Conservation (phyloP, 768 basidiomycete genomes). For the Phanerochaete sordida region DNA sequence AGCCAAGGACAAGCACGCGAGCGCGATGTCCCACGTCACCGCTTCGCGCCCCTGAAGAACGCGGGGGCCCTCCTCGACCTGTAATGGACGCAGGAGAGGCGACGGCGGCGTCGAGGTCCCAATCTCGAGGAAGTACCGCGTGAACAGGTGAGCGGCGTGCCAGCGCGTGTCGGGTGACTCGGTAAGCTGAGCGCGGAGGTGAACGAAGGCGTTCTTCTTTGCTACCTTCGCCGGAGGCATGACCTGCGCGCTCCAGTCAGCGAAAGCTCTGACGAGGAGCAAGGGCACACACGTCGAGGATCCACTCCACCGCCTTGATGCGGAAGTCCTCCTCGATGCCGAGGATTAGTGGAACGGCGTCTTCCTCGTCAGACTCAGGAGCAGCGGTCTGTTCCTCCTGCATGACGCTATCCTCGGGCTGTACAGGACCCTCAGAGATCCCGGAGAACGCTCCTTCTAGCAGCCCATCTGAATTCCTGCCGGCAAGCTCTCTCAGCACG, state of each 20-base stretch:
- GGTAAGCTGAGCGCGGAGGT: constrained; percentile 52
- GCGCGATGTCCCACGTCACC: constrained; percentile 53
- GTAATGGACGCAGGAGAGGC: background rate
- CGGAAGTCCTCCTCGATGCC: constrained; percentile 35
- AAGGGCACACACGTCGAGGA: constrained; percentile 36
- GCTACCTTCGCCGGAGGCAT: constrained; percentile 11
- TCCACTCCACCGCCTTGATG: constrained; percentile 38
- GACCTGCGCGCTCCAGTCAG: constrained; percentile 11
- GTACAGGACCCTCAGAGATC: too few relatives aligned
- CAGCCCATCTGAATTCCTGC: constrained; percentile 36
- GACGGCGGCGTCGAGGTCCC: constrained; percentile 19
- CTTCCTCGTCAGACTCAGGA: background rate
- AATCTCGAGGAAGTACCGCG: constrained; percentile 49
- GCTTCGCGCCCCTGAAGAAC: constrained; percentile 19
- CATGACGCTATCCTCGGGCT: background rate
- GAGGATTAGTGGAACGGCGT: constrained; percentile 4
- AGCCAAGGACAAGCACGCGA: constrained; percentile 57
- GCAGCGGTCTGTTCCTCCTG: background rate
- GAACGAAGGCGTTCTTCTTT: constrained; percentile 15
- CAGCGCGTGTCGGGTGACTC: constrained; percentile 58
- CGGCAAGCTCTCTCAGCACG: constrained; percentile 37
- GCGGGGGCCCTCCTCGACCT: constrained; percentile 4
- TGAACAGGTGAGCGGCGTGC: constrained; percentile 60
- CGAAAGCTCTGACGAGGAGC: too few relatives aligned
- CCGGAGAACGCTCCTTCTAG: constrained; percentile 4